A percentile compares a stretch with the other conserved stretches of the same genome.
phyloP scores from a whole-genome alignment of 73 alveolate genomes.

The Breviolum minutum region DNA sequence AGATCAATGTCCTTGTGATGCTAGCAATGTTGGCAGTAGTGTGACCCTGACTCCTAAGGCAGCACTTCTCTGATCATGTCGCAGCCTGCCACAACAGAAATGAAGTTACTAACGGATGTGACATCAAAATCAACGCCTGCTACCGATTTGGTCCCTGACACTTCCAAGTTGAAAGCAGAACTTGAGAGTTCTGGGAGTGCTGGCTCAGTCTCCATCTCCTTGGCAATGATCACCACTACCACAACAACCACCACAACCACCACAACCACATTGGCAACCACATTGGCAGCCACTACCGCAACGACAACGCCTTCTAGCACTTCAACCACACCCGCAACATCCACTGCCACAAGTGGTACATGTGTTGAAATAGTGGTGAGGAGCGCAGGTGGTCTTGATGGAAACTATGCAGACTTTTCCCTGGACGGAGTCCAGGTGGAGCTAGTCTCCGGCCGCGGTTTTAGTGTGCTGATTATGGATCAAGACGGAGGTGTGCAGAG shows the following conservation, averaged over 20 bases:
- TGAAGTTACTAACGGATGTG: slow-evolving; percentile 24
- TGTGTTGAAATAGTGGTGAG: slow-evolving; percentile 34
- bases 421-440: slow-evolving; percentile 38
- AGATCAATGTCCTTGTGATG: too few species aligned
- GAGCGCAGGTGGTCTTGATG: slow-evolving; percentile 61
- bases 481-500: slow-evolving; percentile 13
- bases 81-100: slow-evolving; percentile 22
- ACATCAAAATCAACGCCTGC: slow-evolving; percentile 22
- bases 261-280: not conserved
- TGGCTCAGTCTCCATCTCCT: not conserved
- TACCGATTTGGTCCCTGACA: slow-evolving; percentile 20
- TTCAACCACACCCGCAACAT: not conserved
- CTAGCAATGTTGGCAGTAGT: not conserved
- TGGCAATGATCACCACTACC: not conserved
- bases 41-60: not conserved
- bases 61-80: not conserved
- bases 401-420: slow-evolving; percentile 53
- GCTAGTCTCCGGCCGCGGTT: slow-evolving; percentile 33
- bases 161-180: not conserved
- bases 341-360: not conserved
- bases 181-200: not conserved
- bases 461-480: slow-evolving; percentile 24
- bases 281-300: not conserved
- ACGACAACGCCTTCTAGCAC: not conserved
- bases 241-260: not conserved